Base-by-base conservation (phyloP, 345 rosid genomes). In the Barbarea vulgaris region DNA sequence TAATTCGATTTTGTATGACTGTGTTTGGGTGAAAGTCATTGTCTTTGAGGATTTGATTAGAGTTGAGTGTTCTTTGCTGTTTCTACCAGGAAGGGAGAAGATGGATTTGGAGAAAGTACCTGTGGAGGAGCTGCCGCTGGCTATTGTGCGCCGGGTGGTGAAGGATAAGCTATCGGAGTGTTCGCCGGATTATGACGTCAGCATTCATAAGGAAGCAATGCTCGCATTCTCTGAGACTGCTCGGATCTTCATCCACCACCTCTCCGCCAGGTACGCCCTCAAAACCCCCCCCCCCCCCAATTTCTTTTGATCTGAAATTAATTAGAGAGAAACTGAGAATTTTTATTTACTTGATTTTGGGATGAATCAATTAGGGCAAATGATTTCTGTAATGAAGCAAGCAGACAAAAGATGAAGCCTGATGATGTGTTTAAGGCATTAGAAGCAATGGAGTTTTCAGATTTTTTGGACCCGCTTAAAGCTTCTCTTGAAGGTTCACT, bases 131-230 rank as follows among this genome's bases (percentile, higher is more conserved):
- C 87, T 94, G 63, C 96, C 93, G 25, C 83, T 82, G 75, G 87
- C 97, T 33, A 88, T 91, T 6, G 96, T 91, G 70, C 93, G 92
- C 51, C 89, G 98, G 30, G 88, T 91, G 70, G 97, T 91, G 83
- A 94, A 91, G 79, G 95, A 87, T 34, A 86, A 89, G 87, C 86
- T 94, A 5, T 80, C 91, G 34, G 84, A 83, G 27, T 87, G 91
- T 73, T 94, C 95, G 54, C 84, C 85, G 13, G 90, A 87, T 56
- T 78, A 77, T 72, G 97, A 87, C 76, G 68, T 91, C 33, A 74
- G 75, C 60, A 62, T 79, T 55, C 82, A 79, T 67, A 79, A 74
- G 68, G 82, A 79, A 69, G 82, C 82, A 4, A n/a, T 74, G 7
- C 67, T 74, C 11, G 82, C 82, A 12, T 79, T 79, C 72, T 68